Evolutionary conservation across 2,329 filamentous ascomycete species (phyloP).

Genomic region (Xylariaceae sp.): DNA sequence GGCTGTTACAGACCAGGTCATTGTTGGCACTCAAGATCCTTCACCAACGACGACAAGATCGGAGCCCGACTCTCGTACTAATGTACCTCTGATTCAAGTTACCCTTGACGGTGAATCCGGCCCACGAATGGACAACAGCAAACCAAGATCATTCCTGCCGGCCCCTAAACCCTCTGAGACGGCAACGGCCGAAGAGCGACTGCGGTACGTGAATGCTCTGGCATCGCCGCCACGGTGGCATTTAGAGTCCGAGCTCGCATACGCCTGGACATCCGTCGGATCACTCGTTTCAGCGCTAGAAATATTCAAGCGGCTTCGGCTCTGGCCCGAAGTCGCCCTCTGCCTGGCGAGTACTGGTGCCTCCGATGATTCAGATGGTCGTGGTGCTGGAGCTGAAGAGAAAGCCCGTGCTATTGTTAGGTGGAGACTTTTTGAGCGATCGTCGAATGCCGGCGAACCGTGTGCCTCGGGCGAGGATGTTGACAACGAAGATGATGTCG

Average conservation of each 20-base stretch:
- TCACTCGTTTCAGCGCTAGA: conserved; percentile 86
- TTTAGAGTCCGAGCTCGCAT: conserved; percentile 86
- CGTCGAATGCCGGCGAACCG: conserved; percentile 32
- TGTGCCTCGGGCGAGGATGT: conserved; percentile 38
- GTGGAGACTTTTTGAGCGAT: conserved; percentile 71
- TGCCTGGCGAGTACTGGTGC: conserved; percentile 66
- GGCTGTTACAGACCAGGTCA: conserved; percentile 89
- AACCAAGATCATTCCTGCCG: conserved; percentile 76
- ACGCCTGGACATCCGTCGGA: conserved; percentile 86
- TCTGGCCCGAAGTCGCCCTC: conserved; percentile 93
- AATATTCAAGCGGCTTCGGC: conserved; percentile 87
- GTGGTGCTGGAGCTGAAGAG: conserved; percentile 62
- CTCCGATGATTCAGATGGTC: conserved; percentile 54
- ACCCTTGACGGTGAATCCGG: conserved; percentile 33
- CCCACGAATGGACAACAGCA: conserved; percentile 27
- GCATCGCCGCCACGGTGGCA: conserved; percentile 87
- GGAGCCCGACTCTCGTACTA: conserved; percentile 18
- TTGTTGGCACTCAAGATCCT: conserved; percentile 64
- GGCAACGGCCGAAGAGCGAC: conserved; percentile 68
- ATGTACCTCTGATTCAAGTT: conserved; percentile 46
- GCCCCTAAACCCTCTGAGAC: conserved; percentile 70
- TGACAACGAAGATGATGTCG: conserved; percentile 51
- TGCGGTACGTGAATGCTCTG: conserved; percentile 80
- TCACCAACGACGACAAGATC: conserved; percentile 24
- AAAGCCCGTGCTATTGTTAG: conserved; percentile 75